phyloP scores from a whole-genome alignment of 768 basidiomycete species.

The Agrocybe praecox region DNA sequence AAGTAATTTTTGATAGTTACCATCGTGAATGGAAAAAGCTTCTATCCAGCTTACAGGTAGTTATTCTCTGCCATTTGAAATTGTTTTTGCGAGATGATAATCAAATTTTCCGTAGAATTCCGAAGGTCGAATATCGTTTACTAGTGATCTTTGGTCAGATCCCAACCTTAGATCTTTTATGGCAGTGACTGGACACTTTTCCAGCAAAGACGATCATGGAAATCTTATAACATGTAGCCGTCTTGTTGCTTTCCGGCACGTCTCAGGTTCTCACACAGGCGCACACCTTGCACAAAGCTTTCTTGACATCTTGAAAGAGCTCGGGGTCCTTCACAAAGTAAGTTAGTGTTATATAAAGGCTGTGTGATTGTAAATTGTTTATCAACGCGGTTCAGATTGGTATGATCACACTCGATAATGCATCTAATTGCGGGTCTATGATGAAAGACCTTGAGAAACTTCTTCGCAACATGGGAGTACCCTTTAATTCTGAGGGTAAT shows the following conservation, averaged over 20 bases:
- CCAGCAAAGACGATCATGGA: too few species aligned
- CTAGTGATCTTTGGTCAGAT: slow-evolving; percentile 37
- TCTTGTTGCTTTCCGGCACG: too few species aligned
- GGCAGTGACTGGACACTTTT: slow-evolving; percentile 34
- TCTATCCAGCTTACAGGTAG: not conserved
- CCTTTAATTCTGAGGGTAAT: slow-evolving; percentile 21
- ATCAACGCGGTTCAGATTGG: slow-evolving; percentile 21
- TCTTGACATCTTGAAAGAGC: slow-evolving; percentile 17
- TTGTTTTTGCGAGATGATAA: too few species aligned
- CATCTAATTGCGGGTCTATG: slow-evolving; percentile 34
- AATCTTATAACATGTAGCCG: too few species aligned
- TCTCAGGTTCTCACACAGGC: not conserved
- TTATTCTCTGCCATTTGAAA: too few species aligned
- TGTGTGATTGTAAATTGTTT: not conserved
- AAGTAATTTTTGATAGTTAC: slow-evolving; percentile 27
- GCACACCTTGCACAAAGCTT: not conserved
- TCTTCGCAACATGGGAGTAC: slow-evolving; percentile 19
- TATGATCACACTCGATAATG: slow-evolving; percentile 36
- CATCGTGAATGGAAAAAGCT: slow-evolving; percentile 14
- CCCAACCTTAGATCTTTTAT: slow-evolving; percentile 25
- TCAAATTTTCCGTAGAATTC: slow-evolving; percentile 15
- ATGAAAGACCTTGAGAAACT: slow-evolving; percentile 26
- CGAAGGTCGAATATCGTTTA: slow-evolving; percentile 29
- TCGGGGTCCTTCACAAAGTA: slow-evolving; percentile 9
- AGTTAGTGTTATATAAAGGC: slow-evolving; percentile 1